A percentile compares a stretch with the other conserved stretches of the same genome.
These are phyloP conservation scores for Meyerozyma sp. DNA, from an alignment of 1,139 yeast species.

Conservation along the genomic window DNA sequence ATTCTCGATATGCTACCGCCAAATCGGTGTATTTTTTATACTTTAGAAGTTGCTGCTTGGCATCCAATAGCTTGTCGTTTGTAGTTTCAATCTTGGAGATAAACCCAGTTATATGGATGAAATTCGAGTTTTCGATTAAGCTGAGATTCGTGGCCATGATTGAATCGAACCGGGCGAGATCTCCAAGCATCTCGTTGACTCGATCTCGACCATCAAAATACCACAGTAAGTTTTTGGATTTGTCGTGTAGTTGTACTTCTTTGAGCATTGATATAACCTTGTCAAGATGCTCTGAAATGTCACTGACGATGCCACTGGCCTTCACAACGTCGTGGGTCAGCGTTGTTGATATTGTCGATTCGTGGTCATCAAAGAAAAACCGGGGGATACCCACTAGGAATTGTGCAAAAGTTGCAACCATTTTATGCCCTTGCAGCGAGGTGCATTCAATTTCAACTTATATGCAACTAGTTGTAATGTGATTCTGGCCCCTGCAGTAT, in stretches of 20 bases:
- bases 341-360: background rate
- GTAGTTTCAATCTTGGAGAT: background rate
- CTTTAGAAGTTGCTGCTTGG: background rate
- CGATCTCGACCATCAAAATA: background rate
- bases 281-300: background rate
- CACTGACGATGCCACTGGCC: background rate
- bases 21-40: background rate
- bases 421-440: background rate
- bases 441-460: background rate
- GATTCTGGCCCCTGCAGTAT: background rate
- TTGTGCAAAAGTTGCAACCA: background rate
- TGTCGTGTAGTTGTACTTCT: background rate
- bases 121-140: background rate
- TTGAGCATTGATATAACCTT: background rate
- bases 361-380: conserved; percentile 1
- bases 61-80: background rate
- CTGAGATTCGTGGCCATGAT: background rate
- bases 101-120: background rate
- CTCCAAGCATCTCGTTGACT: background rate
- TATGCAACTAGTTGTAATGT: background rate
- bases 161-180: background rate
- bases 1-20: background rate
- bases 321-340: background rate
- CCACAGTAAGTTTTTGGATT: background rate
- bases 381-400: background rate